Evolutionary conservation across 75 land plant species (phyloP).

Genomic region (Pinus taeda): DNA sequence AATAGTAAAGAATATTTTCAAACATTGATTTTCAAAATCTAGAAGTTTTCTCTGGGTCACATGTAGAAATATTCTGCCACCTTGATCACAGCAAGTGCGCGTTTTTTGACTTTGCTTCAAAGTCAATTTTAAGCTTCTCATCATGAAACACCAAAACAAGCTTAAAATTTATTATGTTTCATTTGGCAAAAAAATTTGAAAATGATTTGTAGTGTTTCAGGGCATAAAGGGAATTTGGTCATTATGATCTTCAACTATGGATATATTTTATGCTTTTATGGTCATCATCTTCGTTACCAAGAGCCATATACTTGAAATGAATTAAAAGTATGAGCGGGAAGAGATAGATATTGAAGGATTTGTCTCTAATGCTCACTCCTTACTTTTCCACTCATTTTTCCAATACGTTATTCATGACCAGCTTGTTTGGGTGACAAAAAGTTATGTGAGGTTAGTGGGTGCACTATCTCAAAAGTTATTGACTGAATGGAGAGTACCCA

Average conservation of each 20-base stretch:
- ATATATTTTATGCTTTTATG: conserved; percentile 81
- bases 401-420: conserved; percentile 80
- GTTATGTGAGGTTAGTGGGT: conserved; percentile 78
- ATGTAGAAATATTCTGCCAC: too few species aligned
- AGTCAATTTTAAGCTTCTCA: too few species aligned
- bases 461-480: conserved; percentile 67
- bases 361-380: conserved; percentile 67
- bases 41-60: too few species aligned
- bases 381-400: conserved; percentile 39
- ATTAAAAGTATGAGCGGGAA: conserved; percentile 87
- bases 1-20: too few species aligned
- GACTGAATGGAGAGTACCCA: conserved; percentile 80
- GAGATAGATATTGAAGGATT: conserved; percentile 95
- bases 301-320: conserved; percentile 93
- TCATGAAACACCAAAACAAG: too few species aligned
- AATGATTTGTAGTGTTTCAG: conserved; percentile 76
- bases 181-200: too few species aligned
- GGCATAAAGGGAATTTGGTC: conserved; percentile 99
- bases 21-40: too few species aligned
- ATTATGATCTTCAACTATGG: conserved; percentile 70
- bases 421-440: conserved; percentile 88
- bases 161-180: too few species aligned
- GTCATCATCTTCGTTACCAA: conserved; percentile 97
- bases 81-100: too few species aligned
- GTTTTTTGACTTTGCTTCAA: too few species aligned